These are phyloP conservation scores for Candida glucosophila DNA, from an alignment of 1,139 yeast species.

Conservation along the genomic window DNA sequence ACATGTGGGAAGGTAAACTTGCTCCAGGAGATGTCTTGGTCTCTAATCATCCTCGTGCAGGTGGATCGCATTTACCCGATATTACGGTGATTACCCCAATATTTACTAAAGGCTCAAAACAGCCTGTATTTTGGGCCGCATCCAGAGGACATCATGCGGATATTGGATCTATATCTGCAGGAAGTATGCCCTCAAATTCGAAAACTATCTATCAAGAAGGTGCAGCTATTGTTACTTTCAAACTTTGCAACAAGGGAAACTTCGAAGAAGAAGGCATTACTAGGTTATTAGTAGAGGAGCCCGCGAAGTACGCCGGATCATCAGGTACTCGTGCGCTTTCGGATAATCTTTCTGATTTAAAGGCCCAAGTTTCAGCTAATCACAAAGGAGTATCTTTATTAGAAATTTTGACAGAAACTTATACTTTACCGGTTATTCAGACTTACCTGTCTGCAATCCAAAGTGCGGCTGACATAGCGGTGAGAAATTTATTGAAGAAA, in stretches of 20 bases:
- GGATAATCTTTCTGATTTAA: conserved; percentile 35
- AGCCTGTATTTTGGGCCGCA: conserved; percentile 35
- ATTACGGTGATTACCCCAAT: conserved; percentile 72
- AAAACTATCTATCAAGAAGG: conserved; percentile 38
- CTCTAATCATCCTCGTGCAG: conserved; percentile 72
- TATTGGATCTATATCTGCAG: conserved; percentile 38
- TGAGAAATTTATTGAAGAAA: conserved; percentile 26
- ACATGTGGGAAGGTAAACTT: conserved; percentile 52
- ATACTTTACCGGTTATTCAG: conserved; percentile 24
- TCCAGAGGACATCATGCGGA: conserved; percentile 43
- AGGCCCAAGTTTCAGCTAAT: conserved; percentile 38
- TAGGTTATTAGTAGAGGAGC: conserved; percentile 28
- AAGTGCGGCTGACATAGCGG: conserved; percentile 34
- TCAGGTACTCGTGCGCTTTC: conserved; percentile 34
- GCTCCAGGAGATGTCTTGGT: conserved; percentile 68
- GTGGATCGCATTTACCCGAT: conserved; percentile 81
- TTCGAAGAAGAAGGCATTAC: conserved; percentile 37
- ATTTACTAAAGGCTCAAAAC: conserved; percentile 19
- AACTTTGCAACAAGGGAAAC: conserved; percentile 25
- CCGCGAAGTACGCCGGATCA: conserved; percentile 39
- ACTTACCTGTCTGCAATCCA: conserved; percentile 38
- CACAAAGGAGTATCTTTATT: conserved; percentile 32
- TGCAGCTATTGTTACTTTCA: conserved; percentile 33
- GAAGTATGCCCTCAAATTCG: conserved; percentile 41
- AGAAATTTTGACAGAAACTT: conserved; percentile 22